Evolutionary conservation across 371 early-diverging fungal species (phyloP).

Genomic region (Funneliformis caledonium): DNA sequence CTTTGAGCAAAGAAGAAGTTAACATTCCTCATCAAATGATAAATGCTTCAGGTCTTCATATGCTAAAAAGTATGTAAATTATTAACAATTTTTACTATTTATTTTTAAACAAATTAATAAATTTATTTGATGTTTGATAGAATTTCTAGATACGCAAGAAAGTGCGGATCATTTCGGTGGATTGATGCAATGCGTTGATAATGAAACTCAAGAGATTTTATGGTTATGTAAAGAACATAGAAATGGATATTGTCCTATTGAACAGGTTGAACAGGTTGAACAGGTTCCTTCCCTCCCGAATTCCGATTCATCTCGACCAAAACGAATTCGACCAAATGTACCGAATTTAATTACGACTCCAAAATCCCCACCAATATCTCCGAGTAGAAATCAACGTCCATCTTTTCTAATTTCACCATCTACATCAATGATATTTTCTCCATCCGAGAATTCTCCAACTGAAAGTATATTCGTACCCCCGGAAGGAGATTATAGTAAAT

Average conservation of each 20-base stretch:
- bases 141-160: background rate
- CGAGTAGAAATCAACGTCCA: too few relatives aligned
- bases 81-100: background rate
- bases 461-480: background rate
- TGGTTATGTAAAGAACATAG: conserved; percentile 23
- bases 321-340: too few relatives aligned
- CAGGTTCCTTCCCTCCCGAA: too few relatives aligned
- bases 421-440: too few relatives aligned
- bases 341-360: too few relatives aligned
- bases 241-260: background rate
- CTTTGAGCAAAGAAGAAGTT: background rate
- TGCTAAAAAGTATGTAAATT: background rate
- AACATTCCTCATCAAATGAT: background rate
- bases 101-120: background rate
- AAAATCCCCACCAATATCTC: too few relatives aligned
- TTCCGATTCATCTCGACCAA: too few relatives aligned
- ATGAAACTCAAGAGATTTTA: background rate
- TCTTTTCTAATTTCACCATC: too few relatives aligned
- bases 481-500: background rate
- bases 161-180: conserved; percentile 8
- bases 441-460: background rate
- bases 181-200: background rate
- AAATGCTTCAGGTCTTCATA: background rate
- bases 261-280: background rate
- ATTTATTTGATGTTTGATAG: background rate